These are phyloP conservation scores for Serendipita vermifera DNA, from an alignment of 768 basidiomycete genomes.

Conservation along the genomic window DNA sequence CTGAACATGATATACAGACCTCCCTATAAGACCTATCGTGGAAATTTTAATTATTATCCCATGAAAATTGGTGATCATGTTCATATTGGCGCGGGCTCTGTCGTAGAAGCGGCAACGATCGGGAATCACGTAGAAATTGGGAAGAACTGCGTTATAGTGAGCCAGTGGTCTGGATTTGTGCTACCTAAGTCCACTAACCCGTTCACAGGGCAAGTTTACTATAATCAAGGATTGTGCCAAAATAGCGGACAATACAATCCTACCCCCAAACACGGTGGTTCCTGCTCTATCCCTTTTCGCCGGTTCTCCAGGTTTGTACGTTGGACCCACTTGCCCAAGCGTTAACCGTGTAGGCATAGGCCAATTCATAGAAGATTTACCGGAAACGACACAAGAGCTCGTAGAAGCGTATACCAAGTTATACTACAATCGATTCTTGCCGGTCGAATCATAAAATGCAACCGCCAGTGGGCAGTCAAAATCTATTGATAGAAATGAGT, in stretches of 20 bases:
- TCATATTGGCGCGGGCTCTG: slow-evolving; percentile 74
- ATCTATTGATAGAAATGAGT: no score
- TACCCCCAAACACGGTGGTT: slow-evolving; percentile 86
- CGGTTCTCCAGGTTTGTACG: slow-evolving; percentile 70
- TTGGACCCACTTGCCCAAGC: no score
- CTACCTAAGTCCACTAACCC: not conserved
- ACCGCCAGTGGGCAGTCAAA: no score
- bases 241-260: slow-evolving; percentile 76
- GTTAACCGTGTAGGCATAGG: slow-evolving; percentile 27
- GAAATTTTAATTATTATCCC: slow-evolving; percentile 92
- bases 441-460: slow-evolving; percentile 19
- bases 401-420: slow-evolving; percentile 77
- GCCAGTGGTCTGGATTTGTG: slow-evolving; percentile 19
- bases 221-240: slow-evolving; percentile 93
- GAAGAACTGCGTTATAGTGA: slow-evolving; percentile 85
- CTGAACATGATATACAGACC: slow-evolving; percentile 34
- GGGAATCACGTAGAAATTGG: slow-evolving; percentile 92
- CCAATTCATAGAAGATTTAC: slow-evolving; percentile 67
- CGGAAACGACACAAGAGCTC: slow-evolving; percentile 88
- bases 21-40: slow-evolving; percentile 80
- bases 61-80: slow-evolving; percentile 96
- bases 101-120: slow-evolving; percentile 90
- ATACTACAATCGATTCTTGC: slow-evolving; percentile 73
- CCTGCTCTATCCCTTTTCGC: slow-evolving; percentile 75
- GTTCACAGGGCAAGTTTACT: slow-evolving; percentile 75